Base-by-base conservation (phyloP, 352 stramenopile genomes). In the Sclerospora graminicola region DNA sequence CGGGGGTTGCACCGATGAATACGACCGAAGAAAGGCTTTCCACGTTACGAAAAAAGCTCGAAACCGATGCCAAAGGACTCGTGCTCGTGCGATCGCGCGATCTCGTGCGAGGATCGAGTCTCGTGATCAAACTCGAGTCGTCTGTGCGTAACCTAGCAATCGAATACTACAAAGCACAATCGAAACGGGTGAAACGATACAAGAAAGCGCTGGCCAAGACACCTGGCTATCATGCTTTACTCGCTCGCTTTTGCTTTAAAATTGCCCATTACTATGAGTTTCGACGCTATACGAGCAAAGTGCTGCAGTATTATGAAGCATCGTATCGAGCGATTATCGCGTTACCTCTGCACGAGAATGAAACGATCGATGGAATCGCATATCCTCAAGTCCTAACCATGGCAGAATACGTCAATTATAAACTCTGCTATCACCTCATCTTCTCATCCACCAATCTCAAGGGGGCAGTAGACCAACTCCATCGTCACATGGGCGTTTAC, bases 181-280 rank as follows among this genome's bases (percentile, higher is more conserved):
- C 75, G 8, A 94, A 94, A 53, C 72, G 82, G 8, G 82, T 91
- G n/a, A 94, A 94, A 52, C 58, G 77, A 28, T 87, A 87, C 57
- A 86, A 89, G 54, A 93, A 93, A 37, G 57, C 64, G 8, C 60
- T 88, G 10, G 68, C 61, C 41, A 90, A 88, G 58, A 73, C 56
- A n/a, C 28, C 53, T 4, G 53, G 48, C 13, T 65, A 76, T 20
- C 54, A 81, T 41, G 61, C 63, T 5, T 44, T 91, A 15, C 69
- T 82, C 19, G 73, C 78, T 8, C 66, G 82, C n/a, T 66, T 88
- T 33, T 84, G 72, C 45, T 94, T 94, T 51, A 94, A 94, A 64
- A 88, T 91, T 30, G 82, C 79, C 14, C 82, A 94, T 44, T 94
- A 88, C 45, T 91, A 91, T 41, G 82, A 94, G 56, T 94, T 94